Base-by-base conservation (phyloP, 495 filamentous ascomycete genomes). In the Gamarada debralockiae region DNA sequence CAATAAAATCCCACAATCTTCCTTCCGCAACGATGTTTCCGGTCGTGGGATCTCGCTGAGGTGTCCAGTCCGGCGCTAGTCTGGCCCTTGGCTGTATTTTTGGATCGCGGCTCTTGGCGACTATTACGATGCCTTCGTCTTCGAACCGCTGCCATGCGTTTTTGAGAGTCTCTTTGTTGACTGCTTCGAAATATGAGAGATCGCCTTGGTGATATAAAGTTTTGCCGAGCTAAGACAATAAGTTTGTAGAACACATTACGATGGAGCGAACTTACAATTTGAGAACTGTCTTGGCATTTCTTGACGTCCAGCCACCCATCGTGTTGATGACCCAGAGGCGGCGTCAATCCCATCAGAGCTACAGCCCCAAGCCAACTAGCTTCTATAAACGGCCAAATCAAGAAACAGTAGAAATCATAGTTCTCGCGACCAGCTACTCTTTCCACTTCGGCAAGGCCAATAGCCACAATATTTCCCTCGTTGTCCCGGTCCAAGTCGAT, bases 361-460 rank as follows among this genome's bases (percentile, higher is more conserved):
- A 97, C 84, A 0, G 89, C 85, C 6, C 89, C 91, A 13, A 97
- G 81, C 93, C 93, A 98, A 41, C 75, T 82, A 0, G 90, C 85
- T 64, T 98, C 93, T 50, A 97, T 90, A 60, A 97, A 97, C 0
- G 93, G 93, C 93, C 93, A 97, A 56, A 97, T 90, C 18, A 97
- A 69, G 75, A 97, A 97, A 68, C 91, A 96, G 69, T 98, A 97
- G 67, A 97, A 98, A 61, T 97, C 93, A 64, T 85, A 97, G 61
- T 96, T 96, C 64, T 97, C 92, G 20, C 92, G 73, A 2, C 92
- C 93, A 31, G 77, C 81, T 2, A 74, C 71, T 18, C 92, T 77
- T 67, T 98, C 92, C 1, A 75, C 64, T 14, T 86, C 81, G 7
- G 84, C 82, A n/a, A 97, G 73, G 14, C 87, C 88, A 10, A 96